A percentile compares a stretch with the other conserved stretches of the same genome.
phyloP scores from a whole-genome alignment of 371 early-diverging fungal genomes.

The Rhizopus sp. region DNA sequence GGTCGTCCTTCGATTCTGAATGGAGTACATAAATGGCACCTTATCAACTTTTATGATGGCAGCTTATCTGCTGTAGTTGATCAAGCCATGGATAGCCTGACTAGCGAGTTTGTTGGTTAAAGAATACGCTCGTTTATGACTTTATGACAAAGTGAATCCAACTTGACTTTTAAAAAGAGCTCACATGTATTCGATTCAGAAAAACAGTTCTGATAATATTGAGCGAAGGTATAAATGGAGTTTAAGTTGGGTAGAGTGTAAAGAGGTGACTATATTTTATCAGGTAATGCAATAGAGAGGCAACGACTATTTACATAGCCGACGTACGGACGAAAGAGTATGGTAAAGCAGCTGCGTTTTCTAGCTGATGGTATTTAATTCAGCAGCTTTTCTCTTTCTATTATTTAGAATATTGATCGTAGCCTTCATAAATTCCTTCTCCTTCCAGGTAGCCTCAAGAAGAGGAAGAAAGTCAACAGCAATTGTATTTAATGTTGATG shows the following conservation, averaged over 20 bases:
- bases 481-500: background rate
- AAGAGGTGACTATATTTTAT: too few relatives aligned
- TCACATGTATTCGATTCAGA: conserved; percentile 11
- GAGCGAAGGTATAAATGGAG: conserved; percentile 6
- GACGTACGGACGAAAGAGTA: too few relatives aligned
- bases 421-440: background rate
- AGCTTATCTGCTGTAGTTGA: conserved; percentile 9
- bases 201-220: conserved; percentile 6
- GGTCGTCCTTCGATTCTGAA: conserved; percentile 3
- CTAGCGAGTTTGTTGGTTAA: conserved; percentile 4
- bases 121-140: conserved; percentile 5
- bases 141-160: conserved; percentile 9
- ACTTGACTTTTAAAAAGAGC: conserved; percentile 12
- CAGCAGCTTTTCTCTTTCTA: background rate
- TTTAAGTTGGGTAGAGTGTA: too few relatives aligned
- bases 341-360: too few relatives aligned
- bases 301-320: too few relatives aligned
- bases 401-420: background rate
- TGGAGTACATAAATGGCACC: conserved; percentile 11
- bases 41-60: conserved; percentile 6
- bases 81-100: background rate
- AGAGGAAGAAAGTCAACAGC: conserved; percentile 3
- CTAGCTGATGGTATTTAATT: too few relatives aligned
- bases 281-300: too few relatives aligned
- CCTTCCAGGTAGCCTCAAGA: conserved; percentile 1